Percentiles rank a stretch among this genome's conserved stretches.
Conservation (phyloP, 75 land plant species). For the Larix kaempferi region DNA sequence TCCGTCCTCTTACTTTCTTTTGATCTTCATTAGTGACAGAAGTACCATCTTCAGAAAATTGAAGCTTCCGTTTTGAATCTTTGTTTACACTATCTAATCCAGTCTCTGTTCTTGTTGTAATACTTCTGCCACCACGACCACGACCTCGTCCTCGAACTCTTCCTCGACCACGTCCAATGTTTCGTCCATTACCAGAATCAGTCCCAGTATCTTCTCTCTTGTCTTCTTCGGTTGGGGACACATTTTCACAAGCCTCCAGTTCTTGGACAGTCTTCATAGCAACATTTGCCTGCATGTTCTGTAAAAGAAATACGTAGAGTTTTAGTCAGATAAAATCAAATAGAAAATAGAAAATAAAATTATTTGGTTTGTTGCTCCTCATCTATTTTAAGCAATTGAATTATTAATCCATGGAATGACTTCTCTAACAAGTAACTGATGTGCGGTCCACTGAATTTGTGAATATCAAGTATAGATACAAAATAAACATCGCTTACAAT, state of each 20-base stretch:
- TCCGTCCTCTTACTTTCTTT: slow-evolving; percentile 21
- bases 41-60: slow-evolving; percentile 21
- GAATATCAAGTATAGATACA: background rate
- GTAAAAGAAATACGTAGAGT: slow-evolving; percentile 7
- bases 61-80: slow-evolving; percentile 24
- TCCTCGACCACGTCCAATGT: slow-evolving; percentile 23
- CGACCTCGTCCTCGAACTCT: slow-evolving; percentile 40
- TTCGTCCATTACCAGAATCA: slow-evolving; percentile 18
- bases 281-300: slow-evolving; percentile 38
- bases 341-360: background rate
- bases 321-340: background rate
- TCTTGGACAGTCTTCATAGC: slow-evolving; percentile 25
- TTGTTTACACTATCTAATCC: slow-evolving; percentile 15
- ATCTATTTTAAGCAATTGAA: background rate
- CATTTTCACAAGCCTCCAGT: slow-evolving; percentile 21
- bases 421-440: background rate
- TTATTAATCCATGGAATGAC: background rate
- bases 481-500: slow-evolving; percentile 29
- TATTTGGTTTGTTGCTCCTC: background rate
- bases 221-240: slow-evolving; percentile 15
- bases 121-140: slow-evolving; percentile 47
- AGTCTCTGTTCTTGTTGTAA: slow-evolving; percentile 17
- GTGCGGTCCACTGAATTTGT: background rate
- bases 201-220: slow-evolving; percentile 22
- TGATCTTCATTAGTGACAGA: slow-evolving; percentile 5